These are phyloP conservation scores for Volvox africanus DNA, from an alignment of 139 green algal species.

Conservation along the genomic window DNA sequence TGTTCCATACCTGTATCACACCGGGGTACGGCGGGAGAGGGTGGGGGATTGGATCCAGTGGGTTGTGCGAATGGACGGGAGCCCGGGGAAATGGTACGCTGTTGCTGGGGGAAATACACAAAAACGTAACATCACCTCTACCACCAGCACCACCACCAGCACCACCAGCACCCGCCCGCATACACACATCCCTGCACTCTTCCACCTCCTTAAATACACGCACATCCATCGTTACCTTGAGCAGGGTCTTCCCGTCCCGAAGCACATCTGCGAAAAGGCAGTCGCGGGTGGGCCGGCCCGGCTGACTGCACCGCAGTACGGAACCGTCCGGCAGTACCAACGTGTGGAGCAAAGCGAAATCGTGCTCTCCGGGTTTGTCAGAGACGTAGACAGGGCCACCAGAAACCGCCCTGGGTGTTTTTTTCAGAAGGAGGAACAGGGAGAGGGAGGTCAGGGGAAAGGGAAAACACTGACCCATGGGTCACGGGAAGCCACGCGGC, in stretches of 20 bases:
- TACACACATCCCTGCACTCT: background rate
- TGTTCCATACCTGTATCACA: conserved; percentile 39
- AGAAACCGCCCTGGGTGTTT: conserved; percentile 65
- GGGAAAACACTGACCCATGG: background rate
- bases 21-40: background rate
- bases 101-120: too few species aligned
- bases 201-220: background rate
- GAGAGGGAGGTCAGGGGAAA: background rate
- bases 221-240: conserved; percentile 77
- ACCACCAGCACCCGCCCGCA: too few species aligned
- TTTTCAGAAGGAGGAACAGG: background rate
- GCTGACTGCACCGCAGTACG: conserved; percentile 75
- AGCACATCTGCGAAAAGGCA: conserved; percentile 90
- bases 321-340: conserved; percentile 86
- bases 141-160: too few species aligned
- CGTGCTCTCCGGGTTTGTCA: conserved; percentile 88
- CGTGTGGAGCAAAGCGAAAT: conserved; percentile 80
- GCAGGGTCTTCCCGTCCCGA: conserved; percentile 78
- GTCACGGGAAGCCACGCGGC: background rate
- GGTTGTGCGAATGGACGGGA: too few species aligned
- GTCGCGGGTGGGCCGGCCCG: conserved; percentile 91
- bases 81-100: too few species aligned
- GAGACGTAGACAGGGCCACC: conserved; percentile 88
- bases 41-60: too few species aligned
- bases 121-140: too few species aligned